Base-by-base conservation (phyloP, 1,139 yeast species). In the Suhomyces kunorum region DNA sequence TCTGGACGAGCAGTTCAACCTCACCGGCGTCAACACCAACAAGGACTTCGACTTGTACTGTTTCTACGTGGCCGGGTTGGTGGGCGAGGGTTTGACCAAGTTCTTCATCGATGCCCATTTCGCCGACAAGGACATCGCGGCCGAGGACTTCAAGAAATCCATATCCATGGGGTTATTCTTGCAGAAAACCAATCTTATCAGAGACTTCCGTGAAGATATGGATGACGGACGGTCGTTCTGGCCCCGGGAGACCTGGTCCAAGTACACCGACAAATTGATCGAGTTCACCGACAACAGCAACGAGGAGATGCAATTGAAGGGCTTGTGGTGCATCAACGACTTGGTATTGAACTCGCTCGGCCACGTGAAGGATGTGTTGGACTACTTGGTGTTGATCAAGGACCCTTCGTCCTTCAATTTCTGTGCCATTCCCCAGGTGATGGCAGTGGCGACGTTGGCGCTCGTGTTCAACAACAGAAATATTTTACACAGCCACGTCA, bases 401-500 rank as follows among this genome's bases (percentile, higher is more conserved):
- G 98, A 94, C 56, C 87, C 86, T 42, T 81, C 96, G 0, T 69
- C 85, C 38, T 92, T 88, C 71, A 84, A 83, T 51, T 92, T 92
- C 70, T 90, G 98, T 68, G 90, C 97, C 13, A 92, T 92, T 58
- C 98, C 98, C 14, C 98, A 92, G 66, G 97, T 90, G 23, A 92
- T 92, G 98, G 96, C 98, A 29, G 84, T 92, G 59, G 97, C 98
- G 7, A 88, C 98, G 0, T 72, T 92, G 54, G 90, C 92, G 18
- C 73, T 83, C 42, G 86, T 92, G 29, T 90, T 86, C 71, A 83
- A 87, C 60, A 94, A 94, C 66, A 83, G 83, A 8, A 61, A 71
- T 4, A 86, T 92, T 3, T 78, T 92, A 56, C 77, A 81, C 38
- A 62, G 65, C 28, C 82, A 87, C 55, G 85, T 92, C 48, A 94